phyloP scores from a whole-genome alignment of 2,329 filamentous ascomycete species.

The Malbranchea cinnamomea region DNA sequence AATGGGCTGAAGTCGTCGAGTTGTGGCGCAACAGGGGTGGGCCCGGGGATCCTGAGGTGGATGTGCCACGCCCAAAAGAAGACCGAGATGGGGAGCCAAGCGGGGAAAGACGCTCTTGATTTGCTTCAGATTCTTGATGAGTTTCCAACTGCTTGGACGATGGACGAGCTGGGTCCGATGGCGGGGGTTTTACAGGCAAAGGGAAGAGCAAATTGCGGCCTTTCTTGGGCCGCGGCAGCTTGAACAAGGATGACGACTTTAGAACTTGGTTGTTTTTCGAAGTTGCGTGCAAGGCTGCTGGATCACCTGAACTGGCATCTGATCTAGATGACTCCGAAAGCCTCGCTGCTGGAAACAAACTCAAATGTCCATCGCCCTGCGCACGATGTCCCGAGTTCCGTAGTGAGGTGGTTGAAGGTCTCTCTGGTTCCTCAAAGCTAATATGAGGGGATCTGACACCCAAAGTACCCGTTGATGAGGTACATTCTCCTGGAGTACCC shows the following conservation, averaged over 20 bases:
- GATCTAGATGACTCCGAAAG: conserved; percentile 81
- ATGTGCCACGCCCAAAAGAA: conserved; percentile 34
- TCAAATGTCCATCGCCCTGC: conserved; percentile 46
- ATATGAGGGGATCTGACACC: conserved; percentile 30
- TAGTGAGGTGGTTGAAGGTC: conserved; percentile 34
- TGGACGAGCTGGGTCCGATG: conserved; percentile 24
- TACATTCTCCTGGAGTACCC: neutral
- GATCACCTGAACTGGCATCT: conserved; percentile 64
- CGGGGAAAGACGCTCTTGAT: conserved; percentile 24
- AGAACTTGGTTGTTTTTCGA: conserved; percentile 49
- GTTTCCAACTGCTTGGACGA: conserved; percentile 5
- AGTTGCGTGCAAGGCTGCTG: conserved; percentile 42
- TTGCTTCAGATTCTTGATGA: conserved; percentile 15
- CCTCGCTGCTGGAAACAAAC: conserved; percentile 50
- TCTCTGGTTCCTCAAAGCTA: conserved; percentile 47
- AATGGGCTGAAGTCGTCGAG: conserved; percentile 51
- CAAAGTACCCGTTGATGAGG: conserved; percentile 17
- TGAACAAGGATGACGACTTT: conserved; percentile 62
- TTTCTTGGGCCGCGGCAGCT: conserved; percentile 59
- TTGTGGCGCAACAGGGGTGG: conserved; percentile 41
- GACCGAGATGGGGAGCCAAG: conserved; percentile 37
- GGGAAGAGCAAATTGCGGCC: conserved; percentile 72
- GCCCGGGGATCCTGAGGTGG: conserved; percentile 29
- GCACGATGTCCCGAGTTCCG: conserved; percentile 36
- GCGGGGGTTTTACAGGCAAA: conserved; percentile 57